These are phyloP conservation scores for Dipodascopsis tothii DNA, from an alignment of 805 yeast species.

Conservation along the genomic window DNA sequence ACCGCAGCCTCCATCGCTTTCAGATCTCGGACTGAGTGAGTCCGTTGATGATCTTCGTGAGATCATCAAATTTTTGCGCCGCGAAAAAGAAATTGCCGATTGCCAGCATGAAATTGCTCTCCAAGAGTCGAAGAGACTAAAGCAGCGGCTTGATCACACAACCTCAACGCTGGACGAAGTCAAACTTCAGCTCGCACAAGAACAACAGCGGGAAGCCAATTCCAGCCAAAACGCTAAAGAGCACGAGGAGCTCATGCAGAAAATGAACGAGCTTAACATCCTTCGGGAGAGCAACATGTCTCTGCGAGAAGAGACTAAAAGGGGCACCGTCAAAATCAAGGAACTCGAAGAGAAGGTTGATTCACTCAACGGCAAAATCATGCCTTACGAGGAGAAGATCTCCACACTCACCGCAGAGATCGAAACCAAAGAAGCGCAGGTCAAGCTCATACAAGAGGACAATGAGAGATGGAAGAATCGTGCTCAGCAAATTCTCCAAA, in stretches of 20 bases:
- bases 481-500: slow-evolving; percentile 41
- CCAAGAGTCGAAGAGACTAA: slow-evolving; percentile 49
- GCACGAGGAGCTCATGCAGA: slow-evolving; percentile 43
- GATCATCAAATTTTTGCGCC: slow-evolving; percentile 55
- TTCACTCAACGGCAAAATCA: slow-evolving; percentile 32
- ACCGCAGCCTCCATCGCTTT: neutral
- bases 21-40: neutral
- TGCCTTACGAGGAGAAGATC: slow-evolving; percentile 41
- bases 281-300: slow-evolving; percentile 63
- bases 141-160: slow-evolving; percentile 43
- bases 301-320: slow-evolving; percentile 46
- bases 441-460: slow-evolving; percentile 45
- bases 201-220: slow-evolving; percentile 22
- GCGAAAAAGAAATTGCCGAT: slow-evolving; percentile 66
- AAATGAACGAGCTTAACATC: slow-evolving; percentile 54
- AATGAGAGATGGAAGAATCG: slow-evolving; percentile 52
- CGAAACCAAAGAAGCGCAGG: slow-evolving; percentile 44
- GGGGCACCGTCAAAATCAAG: slow-evolving; percentile 30
- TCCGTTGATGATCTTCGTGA: slow-evolving; percentile 36
- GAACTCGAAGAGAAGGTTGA: slow-evolving; percentile 39
- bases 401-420: slow-evolving; percentile 36
- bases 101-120: slow-evolving; percentile 46
- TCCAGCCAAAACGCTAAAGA: slow-evolving; percentile 27
- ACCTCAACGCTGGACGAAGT: slow-evolving; percentile 47
- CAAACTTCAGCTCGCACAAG: slow-evolving; percentile 41